Percentiles rank a stretch among this genome's conserved stretches.
phyloP scores from a whole-genome alignment of 148 eudicot species.

The Camellia granthamiana region DNA sequence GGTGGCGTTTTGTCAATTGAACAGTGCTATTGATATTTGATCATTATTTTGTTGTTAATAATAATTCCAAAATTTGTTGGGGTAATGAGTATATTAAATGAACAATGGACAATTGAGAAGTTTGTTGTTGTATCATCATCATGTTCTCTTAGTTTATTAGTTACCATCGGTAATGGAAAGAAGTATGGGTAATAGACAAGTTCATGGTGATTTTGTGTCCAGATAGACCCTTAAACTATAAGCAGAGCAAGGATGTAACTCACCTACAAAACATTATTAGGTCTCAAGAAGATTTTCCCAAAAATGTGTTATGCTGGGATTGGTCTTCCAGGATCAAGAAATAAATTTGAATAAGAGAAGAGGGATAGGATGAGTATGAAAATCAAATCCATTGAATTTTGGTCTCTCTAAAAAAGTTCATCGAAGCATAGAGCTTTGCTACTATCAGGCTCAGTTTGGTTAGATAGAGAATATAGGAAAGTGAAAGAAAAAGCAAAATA shows the following conservation, averaged over 20 bases:
- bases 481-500: too few relatives aligned
- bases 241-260: neutral
- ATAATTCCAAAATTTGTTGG: neutral
- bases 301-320: neutral
- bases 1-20: neutral
- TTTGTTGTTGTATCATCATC: neutral
- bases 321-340: slow-evolving; percentile 1
- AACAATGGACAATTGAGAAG: neutral
- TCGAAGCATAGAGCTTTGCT: neutral
- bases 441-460: too few relatives aligned
- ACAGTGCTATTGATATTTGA: too few relatives aligned
- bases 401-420: neutral
- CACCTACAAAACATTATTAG: neutral
- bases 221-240: too few relatives aligned
- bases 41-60: neutral
- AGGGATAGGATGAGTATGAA: neutral
- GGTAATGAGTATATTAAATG: neutral
- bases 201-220: too few relatives aligned
- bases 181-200: too few relatives aligned
- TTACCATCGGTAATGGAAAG: too few relatives aligned
- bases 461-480: too few relatives aligned
- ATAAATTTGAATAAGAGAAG: neutral
- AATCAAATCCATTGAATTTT: neutral
- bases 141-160: too few relatives aligned
- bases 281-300: neutral